These are phyloP conservation scores for Claviceps digitariae DNA, from an alignment of 2,329 filamentous ascomycete species.

Conservation along the genomic window DNA sequence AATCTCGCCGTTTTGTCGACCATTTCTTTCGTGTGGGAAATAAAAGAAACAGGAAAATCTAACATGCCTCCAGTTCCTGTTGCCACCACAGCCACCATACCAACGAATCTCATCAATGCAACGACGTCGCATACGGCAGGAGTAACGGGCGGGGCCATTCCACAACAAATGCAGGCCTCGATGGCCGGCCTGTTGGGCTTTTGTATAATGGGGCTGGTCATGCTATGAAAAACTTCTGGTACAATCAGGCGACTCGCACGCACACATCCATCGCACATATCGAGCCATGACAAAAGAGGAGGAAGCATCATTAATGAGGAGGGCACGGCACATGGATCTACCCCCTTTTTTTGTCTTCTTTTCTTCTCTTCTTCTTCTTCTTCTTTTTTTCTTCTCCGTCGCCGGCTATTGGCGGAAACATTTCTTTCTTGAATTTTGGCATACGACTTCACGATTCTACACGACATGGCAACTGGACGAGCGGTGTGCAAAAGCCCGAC, in stretches of 20 bases:
- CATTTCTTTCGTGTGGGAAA: background rate
- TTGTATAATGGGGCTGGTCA: slow-evolving; percentile 22
- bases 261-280: background rate
- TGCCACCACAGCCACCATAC: slow-evolving; percentile 1
- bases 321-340: background rate
- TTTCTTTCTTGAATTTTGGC: background rate
- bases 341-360: background rate
- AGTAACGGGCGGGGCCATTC: slow-evolving; percentile 19
- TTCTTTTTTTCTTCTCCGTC: background rate
- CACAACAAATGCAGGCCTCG: slow-evolving; percentile 20
- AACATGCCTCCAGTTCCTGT: slow-evolving; percentile 5
- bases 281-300: background rate
- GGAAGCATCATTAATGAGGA: background rate
- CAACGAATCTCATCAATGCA: slow-evolving; percentile 12
- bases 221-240: slow-evolving; percentile 13
- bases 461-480: slow-evolving; percentile 2
- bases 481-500: background rate
- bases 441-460: slow-evolving; percentile 6
- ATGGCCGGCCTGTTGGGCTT: slow-evolving; percentile 23
- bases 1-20: too few species aligned
- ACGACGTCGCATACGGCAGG: slow-evolving; percentile 14
- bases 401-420: background rate
- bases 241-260: background rate
- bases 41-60: background rate
- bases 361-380: background rate